These are phyloP conservation scores for Pezicula radicicola DNA, from an alignment of 2,329 filamentous ascomycete species.

Conservation along the genomic window DNA sequence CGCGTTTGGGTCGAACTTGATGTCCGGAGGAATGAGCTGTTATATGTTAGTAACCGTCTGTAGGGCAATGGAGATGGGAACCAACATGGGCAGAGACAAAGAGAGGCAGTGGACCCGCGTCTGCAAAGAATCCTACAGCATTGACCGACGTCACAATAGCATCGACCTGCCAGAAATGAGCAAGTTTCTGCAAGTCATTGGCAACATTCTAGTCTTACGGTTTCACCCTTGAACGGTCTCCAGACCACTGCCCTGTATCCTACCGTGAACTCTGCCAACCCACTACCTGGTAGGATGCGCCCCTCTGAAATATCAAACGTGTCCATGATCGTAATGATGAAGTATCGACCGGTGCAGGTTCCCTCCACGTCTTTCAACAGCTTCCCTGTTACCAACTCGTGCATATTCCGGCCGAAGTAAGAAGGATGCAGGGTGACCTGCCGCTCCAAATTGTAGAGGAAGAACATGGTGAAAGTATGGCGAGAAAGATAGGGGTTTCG, in stretches of 20 bases:
- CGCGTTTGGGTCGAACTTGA: slow-evolving; percentile 93
- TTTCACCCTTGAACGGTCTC: slow-evolving; percentile 97
- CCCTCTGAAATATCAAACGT: slow-evolving; percentile 93
- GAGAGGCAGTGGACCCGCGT: slow-evolving; percentile 73
- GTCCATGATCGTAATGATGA: slow-evolving; percentile 97
- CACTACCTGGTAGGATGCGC: slow-evolving; percentile 86
- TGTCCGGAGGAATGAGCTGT: slow-evolving; percentile 85
- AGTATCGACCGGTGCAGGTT: slow-evolving; percentile 92
- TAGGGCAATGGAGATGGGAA: slow-evolving; percentile 1
- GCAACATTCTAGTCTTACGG: slow-evolving; percentile 55
- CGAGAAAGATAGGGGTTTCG: background rate
- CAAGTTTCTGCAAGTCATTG: slow-evolving; percentile 1
- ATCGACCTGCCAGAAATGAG: slow-evolving; percentile 66
- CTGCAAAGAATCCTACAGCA: slow-evolving; percentile 85
- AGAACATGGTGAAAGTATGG: slow-evolving; percentile 70
- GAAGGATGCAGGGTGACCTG: slow-evolving; percentile 94
- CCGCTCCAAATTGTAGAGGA: slow-evolving; percentile 95
- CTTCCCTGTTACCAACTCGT: slow-evolving; percentile 85
- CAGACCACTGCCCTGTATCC: slow-evolving; percentile 95
- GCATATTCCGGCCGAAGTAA: slow-evolving; percentile 93
- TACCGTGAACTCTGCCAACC: slow-evolving; percentile 90
- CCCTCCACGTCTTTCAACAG: slow-evolving; percentile 93
- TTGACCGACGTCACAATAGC: slow-evolving; percentile 91
- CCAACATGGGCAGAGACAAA: slow-evolving; percentile 60
- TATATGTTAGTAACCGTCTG: slow-evolving; percentile 1